These are phyloP conservation scores for Linum tenue DNA, from an alignment of 345 rosid genomes.

Conservation along the genomic window DNA sequence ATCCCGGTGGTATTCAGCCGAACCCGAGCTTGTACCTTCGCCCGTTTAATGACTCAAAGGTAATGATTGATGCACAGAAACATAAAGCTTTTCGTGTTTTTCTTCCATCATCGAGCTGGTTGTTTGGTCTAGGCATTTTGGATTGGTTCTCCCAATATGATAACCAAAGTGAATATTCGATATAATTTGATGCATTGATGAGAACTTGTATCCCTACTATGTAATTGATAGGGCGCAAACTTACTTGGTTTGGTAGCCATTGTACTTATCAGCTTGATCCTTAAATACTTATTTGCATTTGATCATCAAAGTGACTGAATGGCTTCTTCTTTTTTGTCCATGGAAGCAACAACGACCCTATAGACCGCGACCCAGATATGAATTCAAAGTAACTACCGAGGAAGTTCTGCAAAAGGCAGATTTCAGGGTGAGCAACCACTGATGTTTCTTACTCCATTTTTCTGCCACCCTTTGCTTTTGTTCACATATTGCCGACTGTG, in stretches of 20 bases:
- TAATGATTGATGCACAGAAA: neutral
- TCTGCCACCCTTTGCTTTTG: neutral
- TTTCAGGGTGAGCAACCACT: neutral
- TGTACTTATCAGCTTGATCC: neutral
- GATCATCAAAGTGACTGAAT: neutral
- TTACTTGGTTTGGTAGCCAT: neutral
- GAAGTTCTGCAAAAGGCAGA: slow-evolving; percentile 2
- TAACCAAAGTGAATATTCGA: neutral
- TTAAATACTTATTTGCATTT: neutral
- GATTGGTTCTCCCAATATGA: neutral
- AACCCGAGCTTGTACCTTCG: slow-evolving; percentile 23
- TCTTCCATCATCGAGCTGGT: neutral
- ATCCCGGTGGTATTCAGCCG: slow-evolving; percentile 32
- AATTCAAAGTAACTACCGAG: slow-evolving; percentile 1
- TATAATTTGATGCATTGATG: neutral
- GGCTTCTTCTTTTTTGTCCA: neutral
- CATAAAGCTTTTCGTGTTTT: neutral
- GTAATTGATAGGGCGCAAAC: too few relatives aligned
- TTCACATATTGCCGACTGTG: too few relatives aligned
- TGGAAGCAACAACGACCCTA: neutral
- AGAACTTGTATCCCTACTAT: neutral
- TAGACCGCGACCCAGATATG: neutral
- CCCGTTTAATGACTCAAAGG: slow-evolving; percentile 31
- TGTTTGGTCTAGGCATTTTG: neutral
- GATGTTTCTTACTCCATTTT: neutral